Evolutionary conservation across 768 basidiomycete genomes (phyloP).

Genomic region (Calocybe gangraenosa): DNA sequence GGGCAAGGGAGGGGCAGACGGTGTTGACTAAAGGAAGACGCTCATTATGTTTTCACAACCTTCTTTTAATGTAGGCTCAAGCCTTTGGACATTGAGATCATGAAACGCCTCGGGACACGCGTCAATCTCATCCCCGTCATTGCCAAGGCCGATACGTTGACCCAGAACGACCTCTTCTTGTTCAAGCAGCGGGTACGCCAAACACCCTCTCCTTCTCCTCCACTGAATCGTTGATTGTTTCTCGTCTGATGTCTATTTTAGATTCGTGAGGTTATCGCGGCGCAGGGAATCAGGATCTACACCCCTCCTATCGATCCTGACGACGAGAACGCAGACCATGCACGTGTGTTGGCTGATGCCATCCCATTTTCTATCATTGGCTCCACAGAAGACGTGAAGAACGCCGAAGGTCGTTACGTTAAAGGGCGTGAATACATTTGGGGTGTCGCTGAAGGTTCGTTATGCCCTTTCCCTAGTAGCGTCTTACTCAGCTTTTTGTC

Average conservation of each 20-base stretch:
- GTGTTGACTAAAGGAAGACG: too few relatives aligned
- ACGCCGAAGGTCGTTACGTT: slow-evolving; percentile 85
- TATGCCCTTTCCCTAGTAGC: background rate
- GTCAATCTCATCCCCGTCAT: slow-evolving; percentile 98
- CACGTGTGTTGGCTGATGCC: slow-evolving; percentile 79
- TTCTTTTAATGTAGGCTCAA: slow-evolving; percentile 57
- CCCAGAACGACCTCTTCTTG: slow-evolving; percentile 82
- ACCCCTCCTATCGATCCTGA: slow-evolving; percentile 89
- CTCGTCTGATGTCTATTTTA: slow-evolving; percentile 22
- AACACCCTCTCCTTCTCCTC: slow-evolving; percentile 1
- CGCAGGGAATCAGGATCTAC: slow-evolving; percentile 95
- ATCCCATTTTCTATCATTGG: slow-evolving; percentile 99
- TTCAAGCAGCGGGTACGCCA: slow-evolving; percentile 93
- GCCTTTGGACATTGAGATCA: slow-evolving; percentile 98
- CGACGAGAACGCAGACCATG: slow-evolving; percentile 83
- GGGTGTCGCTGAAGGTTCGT: slow-evolving; percentile 97
- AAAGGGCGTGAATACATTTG: slow-evolving; percentile 98
- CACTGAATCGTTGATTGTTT: slow-evolving; percentile 1
- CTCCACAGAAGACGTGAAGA: slow-evolving; percentile 91
- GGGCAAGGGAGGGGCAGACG: too few relatives aligned
- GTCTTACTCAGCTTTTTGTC: background rate
- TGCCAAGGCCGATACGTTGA: slow-evolving; percentile 96
- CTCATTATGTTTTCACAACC: too few relatives aligned
- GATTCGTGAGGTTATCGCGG: slow-evolving; percentile 86
- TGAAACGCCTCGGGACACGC: slow-evolving; percentile 97